A percentile compares a stretch with the other conserved stretches of the same genome.
These are phyloP conservation scores for Erodium texanum DNA, from an alignment of 441 rosid species.

Conservation along the genomic window DNA sequence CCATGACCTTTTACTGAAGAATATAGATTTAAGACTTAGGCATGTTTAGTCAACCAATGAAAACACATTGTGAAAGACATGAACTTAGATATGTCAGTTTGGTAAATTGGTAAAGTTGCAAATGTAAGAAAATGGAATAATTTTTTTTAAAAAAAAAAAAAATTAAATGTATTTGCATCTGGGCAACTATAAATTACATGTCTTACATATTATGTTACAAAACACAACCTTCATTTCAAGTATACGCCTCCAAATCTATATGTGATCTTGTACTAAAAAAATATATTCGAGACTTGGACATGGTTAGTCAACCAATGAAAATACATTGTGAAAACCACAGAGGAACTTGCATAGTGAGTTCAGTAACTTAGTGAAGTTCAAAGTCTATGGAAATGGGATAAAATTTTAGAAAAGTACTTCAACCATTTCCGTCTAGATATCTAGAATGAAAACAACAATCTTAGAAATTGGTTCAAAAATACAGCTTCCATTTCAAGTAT, in stretches of 20 bases:
- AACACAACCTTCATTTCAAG: too few relatives aligned
- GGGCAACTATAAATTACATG: too few relatives aligned
- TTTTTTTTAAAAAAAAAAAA: too few relatives aligned
- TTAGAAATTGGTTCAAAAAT: background rate
- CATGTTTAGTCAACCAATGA: too few relatives aligned
- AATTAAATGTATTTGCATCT: too few relatives aligned
- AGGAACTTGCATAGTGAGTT: background rate
- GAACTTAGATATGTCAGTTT: too few relatives aligned
- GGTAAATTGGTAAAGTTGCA: too few relatives aligned
- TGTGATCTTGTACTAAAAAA: too few relatives aligned
- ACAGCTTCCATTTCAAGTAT: background rate
- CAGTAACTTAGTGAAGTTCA: background rate
- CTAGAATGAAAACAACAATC: background rate
- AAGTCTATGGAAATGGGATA: background rate
- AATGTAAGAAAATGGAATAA: too few relatives aligned
- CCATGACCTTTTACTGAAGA: background rate
- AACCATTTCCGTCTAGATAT: background rate
- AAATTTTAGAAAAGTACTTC: background rate
- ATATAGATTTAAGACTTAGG: background rate
- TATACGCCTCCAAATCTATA: too few relatives aligned
- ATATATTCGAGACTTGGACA: background rate
- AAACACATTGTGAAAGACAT: too few relatives aligned
- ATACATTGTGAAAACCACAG: background rate
- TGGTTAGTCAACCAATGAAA: background rate
- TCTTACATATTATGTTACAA: too few relatives aligned